Conservation (phyloP, 2,329 filamentous ascomycete genomes). For the Pseudogymnoascus sp. region DNA sequence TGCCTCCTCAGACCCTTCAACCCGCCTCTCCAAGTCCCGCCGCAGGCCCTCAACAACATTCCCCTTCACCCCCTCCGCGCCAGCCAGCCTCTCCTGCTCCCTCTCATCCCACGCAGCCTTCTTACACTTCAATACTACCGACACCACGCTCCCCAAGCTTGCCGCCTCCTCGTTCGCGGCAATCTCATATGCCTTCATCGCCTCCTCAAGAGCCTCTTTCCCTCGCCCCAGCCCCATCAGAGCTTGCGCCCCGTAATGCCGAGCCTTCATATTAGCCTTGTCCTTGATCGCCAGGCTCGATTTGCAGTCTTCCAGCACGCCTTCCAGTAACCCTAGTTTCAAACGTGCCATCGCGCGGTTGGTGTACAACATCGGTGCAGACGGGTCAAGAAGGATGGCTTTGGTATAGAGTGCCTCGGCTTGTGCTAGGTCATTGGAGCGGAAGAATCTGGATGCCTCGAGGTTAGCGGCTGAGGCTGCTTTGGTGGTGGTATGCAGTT, state of each 20-base stretch:
- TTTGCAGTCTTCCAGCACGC: slow-evolving; percentile 69
- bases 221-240: slow-evolving; percentile 66
- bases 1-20: slow-evolving; percentile 42
- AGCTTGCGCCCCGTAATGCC: slow-evolving; percentile 77
- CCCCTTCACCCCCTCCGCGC: slow-evolving; percentile 35
- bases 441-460: slow-evolving; percentile 44
- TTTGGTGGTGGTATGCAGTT: background rate
- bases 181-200: slow-evolving; percentile 63
- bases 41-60: slow-evolving; percentile 34
- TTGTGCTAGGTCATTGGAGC: slow-evolving; percentile 53
- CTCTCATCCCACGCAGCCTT: slow-evolving; percentile 75
- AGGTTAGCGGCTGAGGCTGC: background rate
- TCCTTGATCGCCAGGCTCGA: slow-evolving; percentile 63
- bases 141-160: slow-evolving; percentile 61
- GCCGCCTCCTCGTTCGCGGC: slow-evolving; percentile 48
- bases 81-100: slow-evolving; percentile 40
- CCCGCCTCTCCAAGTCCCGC: slow-evolving; percentile 38
- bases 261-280: slow-evolving; percentile 64
- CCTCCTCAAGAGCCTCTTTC: slow-evolving; percentile 64
- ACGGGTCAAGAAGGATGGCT: slow-evolving; percentile 71
- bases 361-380: slow-evolving; percentile 74
- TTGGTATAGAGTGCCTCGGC: slow-evolving; percentile 67
- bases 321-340: slow-evolving; percentile 65
- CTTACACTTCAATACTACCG: slow-evolving; percentile 70
- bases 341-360: slow-evolving; percentile 82